Base-by-base conservation (phyloP, 495 filamentous ascomycete species). In the Platismatia glauca region DNA sequence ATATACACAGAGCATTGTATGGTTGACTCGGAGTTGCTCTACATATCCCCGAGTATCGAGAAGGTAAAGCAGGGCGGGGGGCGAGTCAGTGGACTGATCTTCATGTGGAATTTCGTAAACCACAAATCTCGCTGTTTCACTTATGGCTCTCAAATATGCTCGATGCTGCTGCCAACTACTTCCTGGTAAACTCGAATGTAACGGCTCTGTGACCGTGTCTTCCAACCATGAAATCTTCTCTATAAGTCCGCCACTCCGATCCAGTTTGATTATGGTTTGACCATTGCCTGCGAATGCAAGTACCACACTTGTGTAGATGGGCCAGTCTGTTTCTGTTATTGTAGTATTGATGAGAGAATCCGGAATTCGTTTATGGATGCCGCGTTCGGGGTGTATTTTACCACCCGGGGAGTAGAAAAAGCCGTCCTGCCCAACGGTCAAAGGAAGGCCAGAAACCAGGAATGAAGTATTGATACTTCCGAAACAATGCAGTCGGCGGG, bases 1-100 rank as follows among this genome's bases (percentile, higher is more conserved):
- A 11, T 5, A 11, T 12, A 1, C 1, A 27, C 4, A 13, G 4
- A 0, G 0, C 0, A 0, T 13, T 0, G 1, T 8, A 35, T 37
- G 8, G 7, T 57, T 7, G 55, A 57, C 16, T 57, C 4, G 55
- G 39, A 57, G 34, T 18, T 38, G 55, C 18, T 57, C 20, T 57
- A 38, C 4, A 4, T 57, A 22, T 39, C 34, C 7, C n/a, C 24
- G 16, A 6, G 1, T 1, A 24, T 38, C 34, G 16, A 39, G 24
- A 39, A 57, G 55, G 20, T 39, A 35, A 13, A 22, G 39, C 1
- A 0, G 1, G 27, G 20, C 34, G 55, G 11, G 13, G 5, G 4
- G 39, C 1, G 0, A 1, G 27, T 4, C 34, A 34, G 11, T 12
- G 5, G 4, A 24, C 12, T 4, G 0, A 22, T 38, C 55, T 35